Conservation (phyloP, 2,329 filamentous ascomycete species). For the Sporothrix pallida region DNA sequence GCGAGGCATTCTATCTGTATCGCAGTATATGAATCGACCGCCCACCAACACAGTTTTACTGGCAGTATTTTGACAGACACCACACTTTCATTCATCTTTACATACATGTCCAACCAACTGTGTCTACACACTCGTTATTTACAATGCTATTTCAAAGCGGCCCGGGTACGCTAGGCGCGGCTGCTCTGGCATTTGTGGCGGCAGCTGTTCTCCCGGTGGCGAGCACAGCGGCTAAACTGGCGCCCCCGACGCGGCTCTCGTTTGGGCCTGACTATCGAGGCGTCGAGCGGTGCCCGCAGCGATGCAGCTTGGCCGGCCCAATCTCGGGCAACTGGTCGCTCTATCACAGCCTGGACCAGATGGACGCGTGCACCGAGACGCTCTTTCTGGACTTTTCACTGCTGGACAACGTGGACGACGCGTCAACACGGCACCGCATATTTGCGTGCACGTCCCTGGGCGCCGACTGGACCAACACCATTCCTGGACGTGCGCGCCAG, state of each 20-base stretch:
- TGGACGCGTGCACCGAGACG: background rate
- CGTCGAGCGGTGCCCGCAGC: background rate
- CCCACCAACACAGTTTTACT: too few species aligned
- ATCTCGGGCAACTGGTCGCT: constrained; percentile 21
- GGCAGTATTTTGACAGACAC: too few species aligned
- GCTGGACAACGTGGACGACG: background rate
- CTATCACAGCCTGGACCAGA: constrained; percentile 18
- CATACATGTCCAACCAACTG: too few species aligned
- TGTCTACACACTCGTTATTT: too few species aligned
- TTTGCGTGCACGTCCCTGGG: background rate
- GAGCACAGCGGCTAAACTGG: background rate
- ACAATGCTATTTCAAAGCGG: too few species aligned
- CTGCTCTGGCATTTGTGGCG: background rate
- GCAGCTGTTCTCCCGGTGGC: background rate
- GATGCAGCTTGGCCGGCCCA: constrained; percentile 1
- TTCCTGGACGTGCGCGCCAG: too few species aligned
- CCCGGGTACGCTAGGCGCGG: background rate
- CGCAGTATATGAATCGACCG: too few species aligned
- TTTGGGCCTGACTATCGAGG: background rate
- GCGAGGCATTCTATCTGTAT: too few species aligned
- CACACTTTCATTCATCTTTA: too few species aligned
- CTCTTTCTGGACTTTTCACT: background rate
- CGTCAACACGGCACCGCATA: background rate
- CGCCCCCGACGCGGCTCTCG: background rate
- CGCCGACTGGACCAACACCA: too few species aligned